Evolutionary conservation across 139 green algal genomes (phyloP), one percentile per base, ranked within the genome.

Genomic region (Eudorina sp.): DNA sequence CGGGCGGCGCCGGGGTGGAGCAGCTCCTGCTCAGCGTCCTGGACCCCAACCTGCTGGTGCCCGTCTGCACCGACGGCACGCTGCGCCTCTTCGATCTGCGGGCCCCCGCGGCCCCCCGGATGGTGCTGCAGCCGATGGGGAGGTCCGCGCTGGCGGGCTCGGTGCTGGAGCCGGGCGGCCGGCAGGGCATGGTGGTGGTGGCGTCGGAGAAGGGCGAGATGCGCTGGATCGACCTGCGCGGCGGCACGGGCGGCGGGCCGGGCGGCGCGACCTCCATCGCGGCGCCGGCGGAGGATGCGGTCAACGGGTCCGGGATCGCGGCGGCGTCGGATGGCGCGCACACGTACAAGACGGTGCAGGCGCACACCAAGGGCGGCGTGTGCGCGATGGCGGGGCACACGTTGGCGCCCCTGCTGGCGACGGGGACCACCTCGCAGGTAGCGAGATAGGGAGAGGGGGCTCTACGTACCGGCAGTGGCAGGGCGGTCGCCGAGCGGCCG

Each of bases 391-490:
- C 94, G 4, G 95, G 93, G 7, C 97, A 99, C 89, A 84, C 84
- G 23, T 85, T 96, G 78, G 96, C 96, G 1, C 94, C 94, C 8
- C 91, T 99, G 27, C 86, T 99, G 45, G 97, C 97, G 4, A 98
- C 95, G 1, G 92, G 89, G 13, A 93, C 90, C 9, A 62, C 43
- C 19, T 68, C 62, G 45, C 81, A 87, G 81, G 81, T 87, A 53
- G 9, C 45, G 51, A 27, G 38, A 2, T 36, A 19, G 31, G 31
- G 66, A 18, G 66, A 34, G 5, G 31, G 31, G 34, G 31, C 11
- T 31, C n/a, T n/a, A n/a, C n/a, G n/a, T n/a, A n/a, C 3, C 8
- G 66, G 66, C 31, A 18, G 31, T 13, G 66, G 31, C 11, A 34
- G 31, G 34, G 5, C 6, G 66, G 13, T 58, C 51, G 51, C 51